Evolutionary conservation across 2,329 filamentous ascomycete genomes (phyloP).

Genomic region (Fusarium falciforme): DNA sequence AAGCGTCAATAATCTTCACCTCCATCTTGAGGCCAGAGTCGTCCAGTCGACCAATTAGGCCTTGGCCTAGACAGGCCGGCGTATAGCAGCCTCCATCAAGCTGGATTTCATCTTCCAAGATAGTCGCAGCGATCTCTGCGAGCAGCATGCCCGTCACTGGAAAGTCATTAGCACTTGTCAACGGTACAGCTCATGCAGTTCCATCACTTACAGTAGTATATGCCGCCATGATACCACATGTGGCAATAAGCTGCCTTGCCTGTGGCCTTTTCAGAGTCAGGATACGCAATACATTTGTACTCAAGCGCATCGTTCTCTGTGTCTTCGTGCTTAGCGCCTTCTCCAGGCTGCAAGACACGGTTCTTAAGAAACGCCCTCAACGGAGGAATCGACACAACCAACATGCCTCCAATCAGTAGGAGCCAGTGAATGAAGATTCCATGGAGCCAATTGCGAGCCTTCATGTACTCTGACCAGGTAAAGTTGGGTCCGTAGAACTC

Average conservation of each 20-base stretch:
- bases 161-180: constrained; percentile 7
- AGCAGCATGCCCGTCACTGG: constrained; percentile 74
- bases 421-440: constrained; percentile 64
- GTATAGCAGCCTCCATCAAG: constrained; percentile 77
- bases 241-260: constrained; percentile 65
- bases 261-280: constrained; percentile 60
- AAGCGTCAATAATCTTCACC: constrained; percentile 54
- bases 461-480: constrained; percentile 66
- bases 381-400: constrained; percentile 59
- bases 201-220: constrained; percentile 70
- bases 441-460: constrained; percentile 60
- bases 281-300: constrained; percentile 72
- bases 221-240: constrained; percentile 67
- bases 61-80: constrained; percentile 76
- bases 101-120: constrained; percentile 71
- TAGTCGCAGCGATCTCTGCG: constrained; percentile 71
- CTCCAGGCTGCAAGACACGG: constrained; percentile 64
- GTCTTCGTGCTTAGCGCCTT: constrained; percentile 64
- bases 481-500: constrained; percentile 72
- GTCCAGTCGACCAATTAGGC: constrained; percentile 72
- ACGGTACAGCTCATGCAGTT: not conserved
- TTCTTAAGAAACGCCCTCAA: constrained; percentile 58
- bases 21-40: constrained; percentile 73
- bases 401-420: constrained; percentile 55
- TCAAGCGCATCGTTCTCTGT: constrained; percentile 70